These are phyloP conservation scores for Candida sanyaensis DNA, from an alignment of 1,139 yeast species.

Conservation along the genomic window DNA sequence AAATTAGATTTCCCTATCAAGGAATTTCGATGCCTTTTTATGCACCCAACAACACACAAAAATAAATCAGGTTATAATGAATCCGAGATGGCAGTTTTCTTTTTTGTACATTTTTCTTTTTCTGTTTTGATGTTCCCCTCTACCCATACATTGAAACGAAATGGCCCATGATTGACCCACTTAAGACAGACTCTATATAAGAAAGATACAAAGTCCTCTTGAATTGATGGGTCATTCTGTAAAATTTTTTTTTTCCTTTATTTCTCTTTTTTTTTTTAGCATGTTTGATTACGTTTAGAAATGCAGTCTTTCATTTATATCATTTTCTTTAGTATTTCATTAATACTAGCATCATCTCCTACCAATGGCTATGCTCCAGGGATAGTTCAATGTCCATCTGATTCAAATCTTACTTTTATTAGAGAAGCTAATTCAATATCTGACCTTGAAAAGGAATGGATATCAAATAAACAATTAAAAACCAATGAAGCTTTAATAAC, in stretches of 20 bases:
- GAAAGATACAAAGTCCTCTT: neutral
- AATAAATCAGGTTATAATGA: no score
- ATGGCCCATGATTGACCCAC: no score
- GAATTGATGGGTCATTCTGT: neutral
- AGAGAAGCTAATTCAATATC: conserved; percentile 33
- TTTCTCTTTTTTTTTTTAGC: neutral
- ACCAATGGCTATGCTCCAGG: conserved; percentile 65
- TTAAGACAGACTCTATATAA: no score
- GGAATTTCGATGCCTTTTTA: neutral
- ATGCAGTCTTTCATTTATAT: neutral
- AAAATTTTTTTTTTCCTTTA: neutral
- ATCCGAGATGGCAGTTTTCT: no score
- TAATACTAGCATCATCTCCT: neutral
- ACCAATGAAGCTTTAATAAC: conserved; percentile 34
- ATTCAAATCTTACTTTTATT: conserved; percentile 13
- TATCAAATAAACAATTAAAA: conserved; percentile 26
- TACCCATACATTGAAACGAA: no score
- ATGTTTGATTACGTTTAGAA: neutral
- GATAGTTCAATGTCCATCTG: conserved; percentile 54
- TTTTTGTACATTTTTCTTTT: no score
- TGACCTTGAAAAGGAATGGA: conserved; percentile 28
- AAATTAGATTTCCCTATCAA: neutral
- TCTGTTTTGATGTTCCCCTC: no score
- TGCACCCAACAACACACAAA: neutral
- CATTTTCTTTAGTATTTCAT: neutral